phyloP scores from a whole-genome alignment of 805 yeast species.

The Wickerhamiella kurtzmanii region DNA sequence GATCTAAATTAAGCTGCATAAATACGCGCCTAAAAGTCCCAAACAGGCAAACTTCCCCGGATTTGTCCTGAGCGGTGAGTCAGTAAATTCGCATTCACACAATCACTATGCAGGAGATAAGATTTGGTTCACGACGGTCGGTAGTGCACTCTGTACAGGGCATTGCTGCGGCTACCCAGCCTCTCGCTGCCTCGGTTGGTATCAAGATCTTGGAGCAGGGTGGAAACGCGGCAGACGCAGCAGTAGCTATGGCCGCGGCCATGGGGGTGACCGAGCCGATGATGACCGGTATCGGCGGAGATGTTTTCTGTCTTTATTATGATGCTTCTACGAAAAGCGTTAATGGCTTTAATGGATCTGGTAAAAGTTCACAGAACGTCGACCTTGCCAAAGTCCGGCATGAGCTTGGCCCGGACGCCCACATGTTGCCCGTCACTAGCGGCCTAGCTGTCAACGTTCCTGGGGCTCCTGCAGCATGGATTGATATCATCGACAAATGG shows the following conservation, averaged over 20 bases:
- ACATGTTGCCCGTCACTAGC: conserved; percentile 39
- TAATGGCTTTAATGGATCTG: conserved; percentile 62
- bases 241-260: conserved; percentile 31
- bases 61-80: no score
- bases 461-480: conserved; percentile 72
- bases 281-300: conserved; percentile 32
- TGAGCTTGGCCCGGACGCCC: conserved; percentile 30
- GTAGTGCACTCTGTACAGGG: conserved; percentile 63
- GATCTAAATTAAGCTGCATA: no score
- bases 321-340: conserved; percentile 38
- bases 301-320: conserved; percentile 45
- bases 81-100: background rate
- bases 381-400: conserved; percentile 19
- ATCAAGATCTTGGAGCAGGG: conserved; percentile 50
- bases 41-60: no score
- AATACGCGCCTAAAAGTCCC: no score
- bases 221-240: conserved; percentile 44
- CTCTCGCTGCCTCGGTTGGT: conserved; percentile 64
- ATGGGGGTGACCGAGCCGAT: conserved; percentile 29
- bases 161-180: conserved; percentile 63
- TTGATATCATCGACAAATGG: conserved; percentile 54
- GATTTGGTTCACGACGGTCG: conserved; percentile 49
- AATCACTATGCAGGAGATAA: conserved; percentile 2
- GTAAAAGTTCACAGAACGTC: conserved; percentile 45
- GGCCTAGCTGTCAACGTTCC: conserved; percentile 58